Evolutionary conservation across 495 filamentous ascomycete genomes (phyloP).

Genomic region (Penicillium herquei): DNA sequence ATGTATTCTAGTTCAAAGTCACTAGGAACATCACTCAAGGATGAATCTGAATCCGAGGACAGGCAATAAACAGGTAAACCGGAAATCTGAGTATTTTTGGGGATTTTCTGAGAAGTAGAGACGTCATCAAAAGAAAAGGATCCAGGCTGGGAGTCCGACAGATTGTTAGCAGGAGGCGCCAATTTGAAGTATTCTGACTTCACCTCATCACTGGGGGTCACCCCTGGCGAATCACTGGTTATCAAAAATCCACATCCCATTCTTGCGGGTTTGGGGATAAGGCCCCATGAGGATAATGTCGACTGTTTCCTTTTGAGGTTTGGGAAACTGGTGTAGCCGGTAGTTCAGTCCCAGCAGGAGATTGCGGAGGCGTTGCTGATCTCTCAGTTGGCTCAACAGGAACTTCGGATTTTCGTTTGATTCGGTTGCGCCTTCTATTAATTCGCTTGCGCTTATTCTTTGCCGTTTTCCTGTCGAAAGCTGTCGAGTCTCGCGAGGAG

Average conservation of each 20-base stretch:
- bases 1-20: constrained; percentile 19
- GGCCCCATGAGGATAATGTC: neutral
- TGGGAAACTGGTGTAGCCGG: neutral
- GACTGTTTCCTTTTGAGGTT: neutral
- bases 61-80: constrained; percentile 25
- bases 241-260: constrained; percentile 41
- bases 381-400: too few relatives aligned
- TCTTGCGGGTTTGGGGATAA: constrained; percentile 16
- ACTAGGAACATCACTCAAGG: constrained; percentile 32
- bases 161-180: neutral
- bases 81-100: neutral
- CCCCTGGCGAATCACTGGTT: constrained; percentile 39
- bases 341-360: neutral
- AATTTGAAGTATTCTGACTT: constrained; percentile 39
- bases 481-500: too few relatives aligned
- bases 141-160: neutral
- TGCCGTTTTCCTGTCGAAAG: neutral
- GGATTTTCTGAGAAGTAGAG: too few relatives aligned
- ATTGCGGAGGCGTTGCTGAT: neutral
- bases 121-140: constrained; percentile 11
- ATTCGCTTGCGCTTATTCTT: too few relatives aligned
- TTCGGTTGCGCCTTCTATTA: too few relatives aligned
- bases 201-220: constrained; percentile 42
- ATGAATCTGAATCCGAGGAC: constrained; percentile 19
- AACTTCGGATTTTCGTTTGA: neutral